Conservation (phyloP, 768 basidiomycete species). For the Coprinopsis marcescibilis region DNA sequence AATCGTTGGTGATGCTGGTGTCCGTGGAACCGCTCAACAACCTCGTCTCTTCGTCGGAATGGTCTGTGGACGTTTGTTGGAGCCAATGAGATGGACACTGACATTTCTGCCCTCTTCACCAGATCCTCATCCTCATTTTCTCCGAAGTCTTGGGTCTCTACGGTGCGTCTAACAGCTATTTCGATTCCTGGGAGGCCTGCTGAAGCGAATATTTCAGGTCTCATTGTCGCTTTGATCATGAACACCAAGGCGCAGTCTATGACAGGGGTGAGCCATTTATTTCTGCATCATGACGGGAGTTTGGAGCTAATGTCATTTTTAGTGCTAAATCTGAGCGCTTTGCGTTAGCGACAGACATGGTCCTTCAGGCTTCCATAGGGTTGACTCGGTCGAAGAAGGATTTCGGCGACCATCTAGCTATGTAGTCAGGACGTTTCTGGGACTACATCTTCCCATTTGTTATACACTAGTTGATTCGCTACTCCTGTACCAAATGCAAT, state of each 20-base stretch:
- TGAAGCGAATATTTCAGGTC: conserved; percentile 33
- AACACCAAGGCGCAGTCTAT: conserved; percentile 61
- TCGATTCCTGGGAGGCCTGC: conserved; percentile 1
- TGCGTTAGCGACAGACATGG: too few species aligned
- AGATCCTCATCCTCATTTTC: conserved; percentile 98
- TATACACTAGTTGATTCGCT: too few species aligned
- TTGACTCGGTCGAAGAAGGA: too few species aligned
- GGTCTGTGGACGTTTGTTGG: conserved; percentile 37
- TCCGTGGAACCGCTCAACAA: conserved; percentile 95
- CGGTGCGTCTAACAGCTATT: conserved; percentile 44
- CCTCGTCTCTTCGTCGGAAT: conserved; percentile 91
- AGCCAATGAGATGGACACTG: too few species aligned
- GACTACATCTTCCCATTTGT: too few species aligned
- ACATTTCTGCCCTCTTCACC: neutral
- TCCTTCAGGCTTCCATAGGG: too few species aligned
- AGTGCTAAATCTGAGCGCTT: too few species aligned
- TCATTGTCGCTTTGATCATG: conserved; percentile 96
- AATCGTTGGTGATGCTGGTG: conserved; percentile 98
- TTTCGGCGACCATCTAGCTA: too few species aligned
- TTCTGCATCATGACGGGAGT: neutral
- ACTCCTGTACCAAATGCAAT: too few species aligned
- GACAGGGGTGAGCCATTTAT: conserved; percentile 21
- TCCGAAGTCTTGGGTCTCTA: conserved; percentile 92
- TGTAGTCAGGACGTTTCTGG: too few species aligned
- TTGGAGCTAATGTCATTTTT: neutral